phyloP scores from a whole-genome alignment of 495 filamentous ascomycete genomes.

The Podospora australis region DNA sequence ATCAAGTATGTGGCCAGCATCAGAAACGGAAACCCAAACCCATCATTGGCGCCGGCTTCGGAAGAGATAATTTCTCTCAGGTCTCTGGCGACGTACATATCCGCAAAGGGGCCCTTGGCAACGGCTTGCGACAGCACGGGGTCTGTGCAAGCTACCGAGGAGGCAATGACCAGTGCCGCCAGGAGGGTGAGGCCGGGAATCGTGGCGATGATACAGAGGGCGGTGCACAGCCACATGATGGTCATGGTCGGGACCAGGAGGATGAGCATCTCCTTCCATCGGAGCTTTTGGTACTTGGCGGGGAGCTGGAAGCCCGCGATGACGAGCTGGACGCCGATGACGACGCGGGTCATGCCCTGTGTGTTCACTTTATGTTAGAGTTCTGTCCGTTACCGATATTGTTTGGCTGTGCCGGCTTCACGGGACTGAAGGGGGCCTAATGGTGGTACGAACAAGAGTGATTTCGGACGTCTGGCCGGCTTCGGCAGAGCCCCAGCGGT shows the following conservation, averaged over 20 bases:
- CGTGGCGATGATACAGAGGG: conserved; percentile 64
- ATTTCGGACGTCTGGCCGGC: conserved; percentile 36
- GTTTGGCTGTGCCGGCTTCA: not conserved
- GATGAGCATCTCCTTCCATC: conserved; percentile 66
- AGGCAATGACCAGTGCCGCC: conserved; percentile 52
- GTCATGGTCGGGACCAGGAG: conserved; percentile 83
- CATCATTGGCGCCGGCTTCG: conserved; percentile 56
- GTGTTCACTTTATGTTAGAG: conserved; percentile 11
- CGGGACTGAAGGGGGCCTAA: conserved; percentile 2
- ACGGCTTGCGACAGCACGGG: conserved; percentile 55
- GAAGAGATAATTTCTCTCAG: conserved; percentile 58
- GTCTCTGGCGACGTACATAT: conserved; percentile 50
- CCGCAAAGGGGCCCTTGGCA: conserved; percentile 56
- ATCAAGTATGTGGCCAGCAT: conserved; percentile 51
- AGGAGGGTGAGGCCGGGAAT: conserved; percentile 49
- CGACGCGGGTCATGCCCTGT: conserved; percentile 39
- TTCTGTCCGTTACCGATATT: too few relatives aligned
- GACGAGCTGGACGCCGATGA: conserved; percentile 57
- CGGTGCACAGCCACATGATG: conserved; percentile 78
- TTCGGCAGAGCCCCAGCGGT: conserved; percentile 36
- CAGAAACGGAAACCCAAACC: conserved; percentile 55
- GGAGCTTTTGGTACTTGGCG: conserved; percentile 65
- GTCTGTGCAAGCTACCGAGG: conserved; percentile 57
- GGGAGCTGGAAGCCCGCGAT: conserved; percentile 83
- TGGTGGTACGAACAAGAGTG: too few relatives aligned